phyloP scores from a whole-genome alignment of 495 filamentous ascomycete species.

The Hypoxylon fragiforme region DNA sequence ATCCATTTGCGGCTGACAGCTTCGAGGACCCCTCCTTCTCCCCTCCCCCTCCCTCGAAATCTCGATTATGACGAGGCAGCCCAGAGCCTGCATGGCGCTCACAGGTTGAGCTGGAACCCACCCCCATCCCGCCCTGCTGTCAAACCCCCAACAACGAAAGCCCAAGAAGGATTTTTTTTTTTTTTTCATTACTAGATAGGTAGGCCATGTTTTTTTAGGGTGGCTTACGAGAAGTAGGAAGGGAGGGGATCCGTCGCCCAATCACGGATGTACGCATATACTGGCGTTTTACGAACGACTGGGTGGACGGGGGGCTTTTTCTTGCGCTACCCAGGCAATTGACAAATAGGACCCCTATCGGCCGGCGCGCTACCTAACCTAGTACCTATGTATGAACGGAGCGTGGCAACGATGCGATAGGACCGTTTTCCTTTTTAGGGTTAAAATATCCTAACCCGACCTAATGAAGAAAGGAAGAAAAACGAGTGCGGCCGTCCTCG shows the following conservation, averaged over 20 bases:
- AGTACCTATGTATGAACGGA: constrained; percentile 5
- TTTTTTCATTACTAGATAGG: background rate
- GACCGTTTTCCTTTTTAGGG: constrained; percentile 5
- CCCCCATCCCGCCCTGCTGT: too few species aligned
- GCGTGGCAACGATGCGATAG: constrained; percentile 31
- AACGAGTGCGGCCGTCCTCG: background rate
- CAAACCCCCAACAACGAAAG: too few species aligned
- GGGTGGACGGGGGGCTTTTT: background rate
- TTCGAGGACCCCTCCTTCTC: background rate
- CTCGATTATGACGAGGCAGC: too few species aligned
- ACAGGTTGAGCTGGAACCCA: constrained; percentile 12
- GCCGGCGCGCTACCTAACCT: too few species aligned
- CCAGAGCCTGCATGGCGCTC: constrained; percentile 17
- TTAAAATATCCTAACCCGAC: constrained; percentile 17
- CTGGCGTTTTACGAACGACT: background rate
- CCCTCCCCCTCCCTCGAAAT: background rate
- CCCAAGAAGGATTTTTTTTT: too few species aligned
- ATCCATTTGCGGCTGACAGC: constrained; percentile 13
- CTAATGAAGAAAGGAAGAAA: constrained; percentile 3
- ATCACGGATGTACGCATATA: constrained; percentile 11
- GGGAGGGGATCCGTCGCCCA: constrained; percentile 5
- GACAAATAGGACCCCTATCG: constrained; percentile 18
- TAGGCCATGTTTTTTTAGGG: too few species aligned
- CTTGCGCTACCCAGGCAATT: constrained; percentile 14
- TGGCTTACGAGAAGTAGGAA: background rate